Evolutionary conservation across 169 alveolate genomes (phyloP).

Genomic region (Toxoplasma gondii): DNA sequence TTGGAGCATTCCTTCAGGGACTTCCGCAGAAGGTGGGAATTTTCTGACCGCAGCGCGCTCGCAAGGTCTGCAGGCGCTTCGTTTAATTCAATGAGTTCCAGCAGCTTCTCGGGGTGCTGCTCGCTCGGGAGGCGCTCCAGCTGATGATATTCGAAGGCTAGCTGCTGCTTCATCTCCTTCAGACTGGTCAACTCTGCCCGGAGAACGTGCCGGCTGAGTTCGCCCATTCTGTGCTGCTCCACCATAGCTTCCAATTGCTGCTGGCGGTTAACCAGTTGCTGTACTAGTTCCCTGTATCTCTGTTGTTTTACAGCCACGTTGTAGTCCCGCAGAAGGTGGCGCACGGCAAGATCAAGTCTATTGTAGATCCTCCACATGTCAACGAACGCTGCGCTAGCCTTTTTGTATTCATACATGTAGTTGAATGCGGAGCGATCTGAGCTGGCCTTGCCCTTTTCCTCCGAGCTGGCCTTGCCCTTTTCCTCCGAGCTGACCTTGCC

Average conservation of each 20-base stretch:
- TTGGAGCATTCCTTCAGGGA: constrained; percentile 3
- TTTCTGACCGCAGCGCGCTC: constrained; percentile 9
- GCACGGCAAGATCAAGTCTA: constrained; percentile 16
- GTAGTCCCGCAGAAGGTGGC: constrained; percentile 61
- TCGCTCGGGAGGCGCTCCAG: not conserved
- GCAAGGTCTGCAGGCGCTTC: constrained; percentile 37
- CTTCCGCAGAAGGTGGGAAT: constrained; percentile 19
- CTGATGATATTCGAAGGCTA: not conserved
- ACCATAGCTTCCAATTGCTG: not conserved
- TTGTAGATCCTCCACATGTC: constrained; percentile 47
- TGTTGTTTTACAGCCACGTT: constrained; percentile 44
- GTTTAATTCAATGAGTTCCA: not conserved
- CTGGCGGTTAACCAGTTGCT: constrained; percentile 2
- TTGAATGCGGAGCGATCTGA: not conserved
- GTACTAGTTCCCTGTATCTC: constrained; percentile 13
- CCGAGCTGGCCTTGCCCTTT: not conserved
- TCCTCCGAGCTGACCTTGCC: not conserved
- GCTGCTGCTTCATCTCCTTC: constrained; percentile 42
- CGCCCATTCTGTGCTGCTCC: not conserved
- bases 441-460: not conserved
- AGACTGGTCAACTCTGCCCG: constrained; percentile 17
- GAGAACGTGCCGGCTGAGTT: not conserved
- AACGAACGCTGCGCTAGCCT: constrained; percentile 11
- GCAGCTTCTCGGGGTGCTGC: not conserved
- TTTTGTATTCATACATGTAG: constrained; percentile 33